These are phyloP conservation scores for Yamadazyma insecticola DNA, from an alignment of 805 yeast species.

Conservation along the genomic window DNA sequence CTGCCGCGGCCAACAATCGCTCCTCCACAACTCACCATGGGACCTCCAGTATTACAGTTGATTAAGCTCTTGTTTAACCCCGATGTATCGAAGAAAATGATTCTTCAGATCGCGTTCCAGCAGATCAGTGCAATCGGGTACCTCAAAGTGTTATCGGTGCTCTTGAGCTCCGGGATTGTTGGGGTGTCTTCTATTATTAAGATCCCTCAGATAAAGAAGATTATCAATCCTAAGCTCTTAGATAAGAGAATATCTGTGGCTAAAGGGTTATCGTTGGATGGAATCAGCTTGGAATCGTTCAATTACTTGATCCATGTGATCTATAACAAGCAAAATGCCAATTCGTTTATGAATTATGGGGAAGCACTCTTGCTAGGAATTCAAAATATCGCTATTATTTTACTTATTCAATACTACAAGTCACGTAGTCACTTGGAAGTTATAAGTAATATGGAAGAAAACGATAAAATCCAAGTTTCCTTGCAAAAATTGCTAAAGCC, in stretches of 20 bases:
- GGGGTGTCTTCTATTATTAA: conserved; percentile 35
- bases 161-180: conserved; percentile 31
- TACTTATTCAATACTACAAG: conserved; percentile 31
- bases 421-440: conserved; percentile 16
- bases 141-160: conserved; percentile 27
- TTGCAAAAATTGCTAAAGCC: conserved; percentile 21
- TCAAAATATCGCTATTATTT: conserved; percentile 34
- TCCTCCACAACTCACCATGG: too few relatives aligned
- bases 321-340: conserved; percentile 30
- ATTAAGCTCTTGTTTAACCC: conserved; percentile 34
- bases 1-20: too few relatives aligned
- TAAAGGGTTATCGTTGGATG: conserved; percentile 31
- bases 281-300: conserved; percentile 32
- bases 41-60: conserved; percentile 23
- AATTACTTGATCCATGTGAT: conserved; percentile 35
- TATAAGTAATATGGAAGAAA: conserved; percentile 13
- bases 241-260: conserved; percentile 26
- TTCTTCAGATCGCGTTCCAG: conserved; percentile 32
- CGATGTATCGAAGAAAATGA: conserved; percentile 34
- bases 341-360: conserved; percentile 36
- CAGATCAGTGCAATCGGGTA: conserved; percentile 31
- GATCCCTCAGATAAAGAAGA: conserved; percentile 38
- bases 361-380: conserved; percentile 35
- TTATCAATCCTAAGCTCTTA: conserved; percentile 22
- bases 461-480: conserved; percentile 13